Conservation (phyloP, 169 alveolate genomes). For the Ichthyophthirius multifiliis region DNA sequence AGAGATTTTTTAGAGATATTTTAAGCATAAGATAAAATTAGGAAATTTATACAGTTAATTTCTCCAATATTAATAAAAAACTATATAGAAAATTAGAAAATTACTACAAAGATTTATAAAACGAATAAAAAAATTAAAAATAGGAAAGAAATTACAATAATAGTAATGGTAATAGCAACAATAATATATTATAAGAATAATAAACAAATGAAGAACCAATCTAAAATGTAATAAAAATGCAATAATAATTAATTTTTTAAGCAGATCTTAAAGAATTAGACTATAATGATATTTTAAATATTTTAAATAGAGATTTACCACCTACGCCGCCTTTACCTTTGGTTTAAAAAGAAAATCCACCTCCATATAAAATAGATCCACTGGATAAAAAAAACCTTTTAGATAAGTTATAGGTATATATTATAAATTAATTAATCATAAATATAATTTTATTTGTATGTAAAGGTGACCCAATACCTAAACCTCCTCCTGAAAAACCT, state of each 20-base stretch:
- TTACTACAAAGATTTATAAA: slow-evolving; percentile 1
- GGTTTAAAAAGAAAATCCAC: not conserved
- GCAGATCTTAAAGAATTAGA: not conserved
- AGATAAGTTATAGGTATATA: slow-evolving; percentile 1
- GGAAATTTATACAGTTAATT: slow-evolving; percentile 6
- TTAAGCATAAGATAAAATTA: slow-evolving; percentile 35
- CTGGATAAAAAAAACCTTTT: not conserved
- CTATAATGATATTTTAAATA: not conserved
- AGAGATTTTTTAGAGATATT: slow-evolving; percentile 45
- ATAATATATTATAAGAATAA: not conserved
- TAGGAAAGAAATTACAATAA: not conserved
- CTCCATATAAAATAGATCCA: slow-evolving; percentile 6
- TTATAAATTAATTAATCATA: no score
- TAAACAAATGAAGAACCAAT: not conserved
- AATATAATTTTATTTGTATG: not conserved
- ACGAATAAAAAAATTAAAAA: not conserved
- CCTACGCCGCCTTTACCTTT: not conserved
- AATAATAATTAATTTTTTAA: not conserved
- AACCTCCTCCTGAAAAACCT: slow-evolving; percentile 10
- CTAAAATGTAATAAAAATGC: not conserved
- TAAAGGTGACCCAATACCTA: slow-evolving; percentile 4
- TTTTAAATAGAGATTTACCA: not conserved
- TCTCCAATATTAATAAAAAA: slow-evolving; percentile 38
- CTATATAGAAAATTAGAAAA: slow-evolving; percentile 26
- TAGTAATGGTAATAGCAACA: not conserved